Conservation (phyloP, 805 yeast genomes). For the Wickerhamiella slavikovae region DNA sequence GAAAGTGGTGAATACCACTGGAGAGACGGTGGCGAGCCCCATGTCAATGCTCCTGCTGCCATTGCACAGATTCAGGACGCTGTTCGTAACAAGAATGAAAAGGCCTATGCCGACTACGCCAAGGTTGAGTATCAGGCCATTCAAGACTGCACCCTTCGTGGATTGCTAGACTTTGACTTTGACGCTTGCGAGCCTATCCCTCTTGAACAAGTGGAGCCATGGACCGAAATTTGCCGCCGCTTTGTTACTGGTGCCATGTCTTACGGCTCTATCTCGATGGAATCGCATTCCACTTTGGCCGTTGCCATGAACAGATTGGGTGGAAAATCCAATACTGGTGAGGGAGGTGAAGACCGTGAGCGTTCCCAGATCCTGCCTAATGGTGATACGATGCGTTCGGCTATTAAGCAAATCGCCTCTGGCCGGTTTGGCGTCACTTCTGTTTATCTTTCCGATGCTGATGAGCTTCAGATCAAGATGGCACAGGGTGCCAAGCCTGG, state of each 20-base stretch:
- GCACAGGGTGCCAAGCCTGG: conserved; percentile 99
- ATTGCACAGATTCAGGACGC: conserved; percentile 94
- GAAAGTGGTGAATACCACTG: conserved; percentile 96
- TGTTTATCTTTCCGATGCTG: conserved; percentile 83
- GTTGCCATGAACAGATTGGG: conserved; percentile 97
- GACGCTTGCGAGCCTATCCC: conserved; percentile 58
- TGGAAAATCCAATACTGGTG: conserved; percentile 96
- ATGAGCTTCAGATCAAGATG: conserved; percentile 93
- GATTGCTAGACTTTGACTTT: conserved; percentile 77
- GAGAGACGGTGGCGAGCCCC: conserved; percentile 97
- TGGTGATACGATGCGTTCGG: conserved; percentile 98
- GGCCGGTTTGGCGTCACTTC: conserved; percentile 98
- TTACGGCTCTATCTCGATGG: conserved; percentile 96
- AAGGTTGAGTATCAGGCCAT: conserved; percentile 83
- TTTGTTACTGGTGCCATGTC: conserved; percentile 99
- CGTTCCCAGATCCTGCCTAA: conserved; percentile 58
- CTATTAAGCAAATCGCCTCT: conserved; percentile 93
- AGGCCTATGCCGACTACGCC: conserved; percentile 76
- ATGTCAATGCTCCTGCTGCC: conserved; percentile 85
- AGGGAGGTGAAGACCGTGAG: conserved; percentile 97
- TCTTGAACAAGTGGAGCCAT: conserved; percentile 94
- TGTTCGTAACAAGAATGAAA: conserved; percentile 89
- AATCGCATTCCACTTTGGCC: conserved; percentile 91
- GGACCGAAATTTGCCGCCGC: conserved; percentile 96
- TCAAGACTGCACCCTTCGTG: conserved; percentile 82